These are phyloP conservation scores for Parietaria judaica DNA, from an alignment of 306 rosid genomes.

Conservation along the genomic window DNA sequence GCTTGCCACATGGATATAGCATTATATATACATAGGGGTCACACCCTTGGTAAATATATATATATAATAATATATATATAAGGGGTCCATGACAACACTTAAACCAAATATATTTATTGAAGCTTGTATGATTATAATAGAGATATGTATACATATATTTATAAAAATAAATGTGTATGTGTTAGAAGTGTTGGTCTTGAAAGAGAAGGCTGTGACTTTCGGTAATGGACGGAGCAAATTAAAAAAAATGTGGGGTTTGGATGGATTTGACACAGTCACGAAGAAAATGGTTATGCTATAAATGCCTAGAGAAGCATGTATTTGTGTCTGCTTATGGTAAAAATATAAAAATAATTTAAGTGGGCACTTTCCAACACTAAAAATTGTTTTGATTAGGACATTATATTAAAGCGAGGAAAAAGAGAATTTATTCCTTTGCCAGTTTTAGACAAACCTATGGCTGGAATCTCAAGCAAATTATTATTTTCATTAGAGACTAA, in stretches of 20 bases:
- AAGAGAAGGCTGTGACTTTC: constrained; percentile 11
- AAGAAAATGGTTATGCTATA: constrained; percentile 12
- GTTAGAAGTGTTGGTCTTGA: not conserved
- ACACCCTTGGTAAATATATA: no score
- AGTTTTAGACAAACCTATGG: constrained; percentile 24
- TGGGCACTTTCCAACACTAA: constrained; percentile 25
- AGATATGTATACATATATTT: not conserved
- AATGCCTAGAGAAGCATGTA: constrained; percentile 25
- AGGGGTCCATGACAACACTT: not conserved
- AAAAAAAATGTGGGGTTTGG: not conserved
- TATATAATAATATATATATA: not conserved
- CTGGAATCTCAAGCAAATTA: constrained; percentile 11
- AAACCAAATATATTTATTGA: not conserved
- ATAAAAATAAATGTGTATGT: no score
- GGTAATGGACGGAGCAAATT: constrained; percentile 12
- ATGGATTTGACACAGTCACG: constrained; percentile 16
- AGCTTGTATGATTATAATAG: no score
- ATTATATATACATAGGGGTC: not conserved
- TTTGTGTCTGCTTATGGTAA: constrained; percentile 24
- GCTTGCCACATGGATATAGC: constrained; percentile 3
- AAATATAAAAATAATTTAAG: constrained; percentile 18
- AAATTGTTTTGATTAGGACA: constrained; percentile 28
- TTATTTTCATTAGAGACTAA: not conserved
- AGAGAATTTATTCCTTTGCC: constrained; percentile 38
- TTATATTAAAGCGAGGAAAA: constrained; percentile 1